Evolutionary conservation across 768 basidiomycete species (phyloP).

Genomic region (Leccinum pellstonianum): DNA sequence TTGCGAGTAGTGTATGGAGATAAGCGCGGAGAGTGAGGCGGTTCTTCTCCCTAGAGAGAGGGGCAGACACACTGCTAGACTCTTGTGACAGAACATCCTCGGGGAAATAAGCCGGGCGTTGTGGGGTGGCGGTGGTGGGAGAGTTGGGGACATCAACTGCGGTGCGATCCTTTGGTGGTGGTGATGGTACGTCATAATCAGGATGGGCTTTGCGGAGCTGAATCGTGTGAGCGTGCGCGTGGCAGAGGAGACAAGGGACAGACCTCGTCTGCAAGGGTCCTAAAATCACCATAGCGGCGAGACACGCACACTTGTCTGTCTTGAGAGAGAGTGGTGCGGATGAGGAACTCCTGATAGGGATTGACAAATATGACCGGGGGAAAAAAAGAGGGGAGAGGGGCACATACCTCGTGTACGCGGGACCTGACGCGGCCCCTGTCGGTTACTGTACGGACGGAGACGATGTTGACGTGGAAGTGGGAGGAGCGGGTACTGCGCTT

Average conservation of each 20-base stretch:
- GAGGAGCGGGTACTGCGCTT: conserved; percentile 46
- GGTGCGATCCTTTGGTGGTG: conserved; percentile 87
- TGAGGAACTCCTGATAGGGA: conserved; percentile 80
- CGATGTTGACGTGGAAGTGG: conserved; percentile 86
- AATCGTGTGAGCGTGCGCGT: conserved; percentile 10
- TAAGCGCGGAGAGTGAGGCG: conserved; percentile 91
- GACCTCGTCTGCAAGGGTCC: conserved; percentile 82
- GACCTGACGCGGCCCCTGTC: conserved; percentile 86
- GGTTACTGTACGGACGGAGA: conserved; percentile 79
- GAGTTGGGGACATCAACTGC: conserved; percentile 50
- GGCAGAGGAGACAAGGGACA: conserved; percentile 15
- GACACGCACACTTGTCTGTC: conserved; percentile 83
- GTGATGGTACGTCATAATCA: conserved; percentile 73
- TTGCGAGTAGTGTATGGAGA: conserved; percentile 74
- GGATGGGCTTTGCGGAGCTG: conserved; percentile 88
- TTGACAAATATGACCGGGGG: conserved; percentile 1
- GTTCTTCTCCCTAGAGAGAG: conserved; percentile 88
- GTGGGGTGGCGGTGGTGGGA: neutral
- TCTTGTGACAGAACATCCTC: conserved; percentile 57
- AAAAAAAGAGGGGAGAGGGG: neutral
- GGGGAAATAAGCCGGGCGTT: neutral
- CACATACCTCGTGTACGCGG: conserved; percentile 81
- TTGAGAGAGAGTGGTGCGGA: conserved; percentile 76
- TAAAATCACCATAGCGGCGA: conserved; percentile 94
- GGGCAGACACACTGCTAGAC: conserved; percentile 43